Evolutionary conservation across 2,329 filamentous ascomycete species (phyloP).

Genomic region (Diplodia intermedia): DNA sequence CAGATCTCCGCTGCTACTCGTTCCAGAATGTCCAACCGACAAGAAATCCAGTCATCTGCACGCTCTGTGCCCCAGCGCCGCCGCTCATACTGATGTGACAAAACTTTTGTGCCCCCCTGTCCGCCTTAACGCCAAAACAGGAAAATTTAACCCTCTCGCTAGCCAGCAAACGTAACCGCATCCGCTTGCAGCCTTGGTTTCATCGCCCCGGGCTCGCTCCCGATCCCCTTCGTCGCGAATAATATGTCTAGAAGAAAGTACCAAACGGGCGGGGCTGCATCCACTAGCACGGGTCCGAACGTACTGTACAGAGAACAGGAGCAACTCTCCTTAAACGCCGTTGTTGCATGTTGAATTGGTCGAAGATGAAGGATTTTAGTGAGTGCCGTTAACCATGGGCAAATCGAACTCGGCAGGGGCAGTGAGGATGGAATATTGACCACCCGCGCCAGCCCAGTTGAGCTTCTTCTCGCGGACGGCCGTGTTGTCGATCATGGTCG

Average conservation of each 20-base stretch:
- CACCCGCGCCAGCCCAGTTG: conserved; percentile 81
- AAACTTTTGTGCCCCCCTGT: conserved; percentile 16
- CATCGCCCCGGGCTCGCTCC: not conserved
- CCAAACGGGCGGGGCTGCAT: not conserved
- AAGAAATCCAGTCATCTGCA: conserved; percentile 12
- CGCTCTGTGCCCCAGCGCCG: conserved; percentile 17
- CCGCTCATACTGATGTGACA: conserved; percentile 25
- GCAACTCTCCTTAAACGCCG: not conserved
- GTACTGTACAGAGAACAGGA: not conserved
- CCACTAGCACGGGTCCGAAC: not conserved
- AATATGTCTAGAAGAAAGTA: not conserved
- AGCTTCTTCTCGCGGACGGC: conserved; percentile 78
- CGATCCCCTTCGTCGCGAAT: not conserved
- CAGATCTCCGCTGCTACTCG: not conserved
- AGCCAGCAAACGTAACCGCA: conserved; percentile 21
- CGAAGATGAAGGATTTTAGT: not conserved
- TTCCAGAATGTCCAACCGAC: conserved; percentile 20
- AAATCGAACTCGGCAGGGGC: conserved; percentile 41
- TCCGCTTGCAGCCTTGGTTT: conserved; percentile 1
- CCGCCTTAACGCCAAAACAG: conserved; percentile 17
- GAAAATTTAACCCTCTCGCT: conserved; percentile 26
- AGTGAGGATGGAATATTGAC: conserved; percentile 77
- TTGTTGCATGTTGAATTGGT: not conserved
- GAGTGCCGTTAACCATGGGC: conserved; percentile 22
- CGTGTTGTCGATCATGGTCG: conserved; percentile 83